Percentiles rank a stretch among this genome's conserved stretches.
These are phyloP conservation scores for Thermothielavioides terrestris DNA, from an alignment of 495 filamentous ascomycete genomes.

Conservation along the genomic window DNA sequence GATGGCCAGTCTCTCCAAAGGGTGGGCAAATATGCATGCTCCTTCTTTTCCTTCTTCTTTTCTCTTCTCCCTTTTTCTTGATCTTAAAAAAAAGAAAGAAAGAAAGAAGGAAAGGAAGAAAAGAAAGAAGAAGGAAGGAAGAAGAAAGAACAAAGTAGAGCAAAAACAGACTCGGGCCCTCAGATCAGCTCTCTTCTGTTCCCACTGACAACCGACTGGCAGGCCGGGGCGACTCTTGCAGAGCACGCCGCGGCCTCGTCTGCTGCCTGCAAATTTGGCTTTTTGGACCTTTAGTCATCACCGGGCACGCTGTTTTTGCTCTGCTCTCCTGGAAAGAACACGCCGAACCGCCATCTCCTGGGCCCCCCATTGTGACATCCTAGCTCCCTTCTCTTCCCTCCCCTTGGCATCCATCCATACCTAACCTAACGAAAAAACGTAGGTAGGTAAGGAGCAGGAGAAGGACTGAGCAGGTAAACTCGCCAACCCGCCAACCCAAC, in stretches of 20 bases:
- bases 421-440: no score
- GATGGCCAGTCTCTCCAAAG: no score
- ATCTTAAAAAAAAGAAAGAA: background rate
- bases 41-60: no score
- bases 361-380: no score
- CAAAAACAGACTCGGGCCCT: constrained; percentile 28
- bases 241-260: constrained; percentile 20
- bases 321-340: constrained; percentile 1
- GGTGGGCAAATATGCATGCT: no score
- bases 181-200: constrained; percentile 57
- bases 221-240: constrained; percentile 2
- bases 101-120: background rate
- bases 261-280: constrained; percentile 57
- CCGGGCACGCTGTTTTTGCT: constrained; percentile 31
- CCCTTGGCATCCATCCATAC: background rate
- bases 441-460: no score
- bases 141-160: constrained; percentile 3
- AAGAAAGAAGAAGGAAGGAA: background rate
- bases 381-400: background rate
- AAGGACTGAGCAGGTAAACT: no score
- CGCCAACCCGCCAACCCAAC: no score
- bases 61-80: no score
- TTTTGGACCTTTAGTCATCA: constrained; percentile 54
- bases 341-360: background rate
- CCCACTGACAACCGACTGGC: constrained; percentile 44